Evolutionary conservation across 129 eudicot genomes (phyloP), one percentile per base, ranked within the genome.

Genomic region (Saussurea involucrata): DNA sequence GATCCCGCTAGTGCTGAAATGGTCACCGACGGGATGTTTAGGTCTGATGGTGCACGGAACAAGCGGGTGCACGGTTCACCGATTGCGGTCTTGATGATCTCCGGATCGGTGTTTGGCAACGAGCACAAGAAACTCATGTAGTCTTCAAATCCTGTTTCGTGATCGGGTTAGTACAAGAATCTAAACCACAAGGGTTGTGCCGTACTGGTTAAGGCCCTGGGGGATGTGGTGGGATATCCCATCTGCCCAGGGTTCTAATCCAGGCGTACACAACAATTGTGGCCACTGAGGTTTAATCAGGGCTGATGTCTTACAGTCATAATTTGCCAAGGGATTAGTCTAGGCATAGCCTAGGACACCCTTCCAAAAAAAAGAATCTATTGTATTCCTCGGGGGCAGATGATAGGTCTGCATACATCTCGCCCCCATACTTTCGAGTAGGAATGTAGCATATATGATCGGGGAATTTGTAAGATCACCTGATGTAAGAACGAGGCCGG

Each of bases 91-190:
- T 84, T 85, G 70, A 95, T 77, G 72, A 73, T 55, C 76, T 76
- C 76, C 12, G 87, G 89, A 83, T 86, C 88, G 7, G 83, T 71
- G 78, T 86, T 92, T 7, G 99, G 97, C 28, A 95, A 86, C 9
- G 99, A 89, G 86, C 99, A 92, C 83, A 95, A 81, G 87, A 95
- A 95, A 37, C 81, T 88, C 78, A 95, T 84, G 78, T 95, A 95
- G 73, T 95, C 97, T 80, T 86, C 95, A 13, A 72, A 84, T 24
- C 84, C 98, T 93, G 87, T 63, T 65, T 34, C 40, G 12, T 63
- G 20, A 73, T 63, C 63, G 58, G 12, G 68, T 72, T 70, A 78
- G 28, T 69, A 32, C 28, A 28, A 46, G 57, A 46, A 46, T 46
- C 1, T n/a, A n/a, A n/a, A n/a, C n/a, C n/a, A n/a, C n/a, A n/a